Conservation (phyloP, 225 moss, liverwort and hornwort genomes). For the Climacium dendroides region DNA sequence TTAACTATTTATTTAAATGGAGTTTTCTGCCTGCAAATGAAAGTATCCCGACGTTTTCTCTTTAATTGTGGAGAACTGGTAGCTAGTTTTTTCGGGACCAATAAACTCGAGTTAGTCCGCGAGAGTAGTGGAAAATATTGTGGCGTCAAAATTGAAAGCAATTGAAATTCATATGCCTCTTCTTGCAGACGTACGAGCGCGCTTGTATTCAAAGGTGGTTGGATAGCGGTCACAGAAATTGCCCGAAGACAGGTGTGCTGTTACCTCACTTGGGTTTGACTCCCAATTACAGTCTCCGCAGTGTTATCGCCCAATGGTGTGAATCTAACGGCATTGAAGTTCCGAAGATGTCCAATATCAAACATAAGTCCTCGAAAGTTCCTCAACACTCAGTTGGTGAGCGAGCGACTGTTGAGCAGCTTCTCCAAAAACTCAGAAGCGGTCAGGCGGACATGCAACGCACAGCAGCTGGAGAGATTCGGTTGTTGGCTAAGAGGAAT, state of each 20-base stretch:
- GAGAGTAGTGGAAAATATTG: neutral
- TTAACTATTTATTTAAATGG: neutral
- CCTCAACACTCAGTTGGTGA: neutral
- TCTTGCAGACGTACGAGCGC: neutral
- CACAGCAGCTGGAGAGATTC: neutral
- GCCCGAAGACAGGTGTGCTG: neutral
- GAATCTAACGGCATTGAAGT: neutral
- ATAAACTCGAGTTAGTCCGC: neutral
- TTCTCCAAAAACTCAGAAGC: neutral
- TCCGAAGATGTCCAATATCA: neutral
- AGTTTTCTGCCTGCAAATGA: neutral
- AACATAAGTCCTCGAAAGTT: neutral
- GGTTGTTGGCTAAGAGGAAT: neutral
- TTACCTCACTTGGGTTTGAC: neutral
- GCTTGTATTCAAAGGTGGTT: neutral
- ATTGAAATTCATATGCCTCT: neutral
- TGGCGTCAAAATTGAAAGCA: neutral
- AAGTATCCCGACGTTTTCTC: neutral
- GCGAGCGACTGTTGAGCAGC: neutral
- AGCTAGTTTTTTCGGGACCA: neutral
- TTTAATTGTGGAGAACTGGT: neutral
- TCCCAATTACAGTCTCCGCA: neutral
- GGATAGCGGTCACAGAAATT: neutral
- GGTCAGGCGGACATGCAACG: neutral
- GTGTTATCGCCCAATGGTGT: neutral